These are phyloP conservation scores for Fusarium pseudoanthophilum DNA, from an alignment of 2,329 filamentous ascomycete species.

Conservation along the genomic window DNA sequence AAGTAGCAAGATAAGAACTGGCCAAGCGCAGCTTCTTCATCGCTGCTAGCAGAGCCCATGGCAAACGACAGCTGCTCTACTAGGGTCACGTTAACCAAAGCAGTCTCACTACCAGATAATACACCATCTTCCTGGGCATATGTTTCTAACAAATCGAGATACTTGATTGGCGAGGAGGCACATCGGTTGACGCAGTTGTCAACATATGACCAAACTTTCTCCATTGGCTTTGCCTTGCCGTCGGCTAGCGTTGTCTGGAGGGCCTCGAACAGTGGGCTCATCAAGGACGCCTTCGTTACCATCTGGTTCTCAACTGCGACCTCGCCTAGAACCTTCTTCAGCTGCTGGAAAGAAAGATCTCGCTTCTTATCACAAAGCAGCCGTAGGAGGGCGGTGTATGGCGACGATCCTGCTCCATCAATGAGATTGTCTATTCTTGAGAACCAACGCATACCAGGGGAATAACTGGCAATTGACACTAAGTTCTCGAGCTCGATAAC, in stretches of 20 bases:
- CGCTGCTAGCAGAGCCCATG: slow-evolving; percentile 60
- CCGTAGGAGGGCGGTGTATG: slow-evolving; percentile 76
- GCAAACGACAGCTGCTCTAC: slow-evolving; percentile 82
- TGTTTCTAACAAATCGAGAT: slow-evolving; percentile 76
- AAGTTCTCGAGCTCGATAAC: slow-evolving; percentile 84
- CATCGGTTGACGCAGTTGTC: slow-evolving; percentile 86
- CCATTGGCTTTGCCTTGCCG: slow-evolving; percentile 44
- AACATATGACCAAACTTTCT: slow-evolving; percentile 73
- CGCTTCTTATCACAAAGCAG: slow-evolving; percentile 48
- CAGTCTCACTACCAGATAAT: slow-evolving; percentile 50
- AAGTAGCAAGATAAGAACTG: slow-evolving; percentile 69
- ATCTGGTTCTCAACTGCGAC: slow-evolving; percentile 74
- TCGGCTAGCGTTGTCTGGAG: slow-evolving; percentile 41
- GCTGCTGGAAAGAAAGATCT: slow-evolving; percentile 53
- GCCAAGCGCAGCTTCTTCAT: slow-evolving; percentile 60
- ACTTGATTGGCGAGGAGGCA: slow-evolving; percentile 81
- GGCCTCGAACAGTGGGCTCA: slow-evolving; percentile 59
- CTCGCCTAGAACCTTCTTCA: slow-evolving; percentile 66
- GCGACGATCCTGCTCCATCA: slow-evolving; percentile 60
- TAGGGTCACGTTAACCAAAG: slow-evolving; percentile 75
- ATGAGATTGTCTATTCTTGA: slow-evolving; percentile 73
- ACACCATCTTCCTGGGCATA: slow-evolving; percentile 46
- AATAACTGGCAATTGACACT: slow-evolving; percentile 81
- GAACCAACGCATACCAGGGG: slow-evolving; percentile 91
- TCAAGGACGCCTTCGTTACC: slow-evolving; percentile 62